phyloP scores from a whole-genome alignment of 495 filamentous ascomycete species.

The Lasiosphaeria hispida region DNA sequence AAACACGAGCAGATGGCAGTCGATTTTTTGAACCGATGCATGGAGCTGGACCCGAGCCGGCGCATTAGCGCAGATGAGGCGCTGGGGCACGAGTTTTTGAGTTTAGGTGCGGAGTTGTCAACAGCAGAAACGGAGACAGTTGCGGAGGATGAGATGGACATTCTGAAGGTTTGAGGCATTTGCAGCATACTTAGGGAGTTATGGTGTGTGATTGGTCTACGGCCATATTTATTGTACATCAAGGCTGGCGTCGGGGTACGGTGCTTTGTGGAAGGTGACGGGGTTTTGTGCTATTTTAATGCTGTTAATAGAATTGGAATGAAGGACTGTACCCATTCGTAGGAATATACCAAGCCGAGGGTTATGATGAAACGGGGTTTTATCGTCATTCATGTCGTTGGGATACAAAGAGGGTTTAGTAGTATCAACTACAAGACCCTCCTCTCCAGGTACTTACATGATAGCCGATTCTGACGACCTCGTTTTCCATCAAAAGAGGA shows the following conservation, averaged over 20 bases:
- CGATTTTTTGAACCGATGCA: conserved; percentile 62
- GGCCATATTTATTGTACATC: conserved; percentile 3
- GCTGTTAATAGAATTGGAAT: no score
- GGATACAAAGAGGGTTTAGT: no score
- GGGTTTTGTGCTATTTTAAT: no score
- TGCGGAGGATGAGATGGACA: conserved; percentile 47
- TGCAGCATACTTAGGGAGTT: conserved; percentile 6
- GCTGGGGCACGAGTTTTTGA: conserved; percentile 72
- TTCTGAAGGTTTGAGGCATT: conserved; percentile 32
- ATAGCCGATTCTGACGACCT: no score
- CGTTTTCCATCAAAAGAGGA: no score
- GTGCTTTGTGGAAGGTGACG: neutral
- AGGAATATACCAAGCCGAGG: neutral
- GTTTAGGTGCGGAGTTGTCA: conserved; percentile 28
- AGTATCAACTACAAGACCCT: no score
- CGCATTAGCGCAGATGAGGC: conserved; percentile 73
- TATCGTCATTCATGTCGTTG: no score
- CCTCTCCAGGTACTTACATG: no score
- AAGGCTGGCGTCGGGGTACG: neutral
- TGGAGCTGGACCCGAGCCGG: conserved; percentile 68
- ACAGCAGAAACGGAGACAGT: conserved; percentile 14
- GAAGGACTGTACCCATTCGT: neutral
- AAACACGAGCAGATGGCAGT: conserved; percentile 64
- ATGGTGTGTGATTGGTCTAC: conserved; percentile 9
- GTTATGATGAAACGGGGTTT: no score